These are phyloP conservation scores for Phytopythium vexans DNA, from an alignment of 352 stramenopile genomes.

Conservation along the genomic window DNA sequence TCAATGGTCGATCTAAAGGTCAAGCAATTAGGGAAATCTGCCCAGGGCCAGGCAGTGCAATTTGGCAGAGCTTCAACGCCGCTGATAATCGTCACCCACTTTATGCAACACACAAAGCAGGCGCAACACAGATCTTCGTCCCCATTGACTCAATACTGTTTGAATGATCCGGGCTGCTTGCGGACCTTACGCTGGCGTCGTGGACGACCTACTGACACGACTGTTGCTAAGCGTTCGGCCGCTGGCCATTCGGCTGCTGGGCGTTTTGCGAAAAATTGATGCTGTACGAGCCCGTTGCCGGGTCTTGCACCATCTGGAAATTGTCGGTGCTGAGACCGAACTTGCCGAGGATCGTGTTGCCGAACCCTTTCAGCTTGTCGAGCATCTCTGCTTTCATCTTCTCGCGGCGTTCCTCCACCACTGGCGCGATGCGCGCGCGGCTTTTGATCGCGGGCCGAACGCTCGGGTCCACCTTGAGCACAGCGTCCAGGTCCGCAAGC, in stretches of 20 bases:
- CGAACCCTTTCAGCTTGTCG: slow-evolving; percentile 98
- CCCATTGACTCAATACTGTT: too few relatives aligned
- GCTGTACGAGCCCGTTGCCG: slow-evolving; percentile 95
- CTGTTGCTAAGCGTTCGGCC: too few relatives aligned
- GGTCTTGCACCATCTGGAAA: slow-evolving; percentile 98
- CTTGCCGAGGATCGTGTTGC: slow-evolving; percentile 98
- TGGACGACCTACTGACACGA: too few relatives aligned
- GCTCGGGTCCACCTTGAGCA: slow-evolving; percentile 92
- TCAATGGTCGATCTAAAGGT: too few relatives aligned
- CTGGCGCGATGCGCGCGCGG: slow-evolving; percentile 81
- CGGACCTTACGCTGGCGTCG: too few relatives aligned
- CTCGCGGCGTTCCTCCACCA: slow-evolving; percentile 94
- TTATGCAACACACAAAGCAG: too few relatives aligned
- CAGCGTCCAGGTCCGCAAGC: slow-evolving; percentile 85
- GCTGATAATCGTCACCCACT: too few relatives aligned
- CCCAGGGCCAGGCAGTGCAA: too few relatives aligned
- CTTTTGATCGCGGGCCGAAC: slow-evolving; percentile 46
- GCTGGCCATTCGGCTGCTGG: slow-evolving; percentile 1
- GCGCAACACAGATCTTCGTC: too few relatives aligned
- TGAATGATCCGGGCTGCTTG: too few relatives aligned
- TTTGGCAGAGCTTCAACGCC: too few relatives aligned
- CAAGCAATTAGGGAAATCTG: too few relatives aligned
- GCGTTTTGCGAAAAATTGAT: slow-evolving; percentile 92
- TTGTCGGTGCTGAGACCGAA: slow-evolving; percentile 99
- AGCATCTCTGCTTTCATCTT: slow-evolving; percentile 99